Evolutionary conservation across 768 basidiomycete genomes (phyloP), one percentile per base, ranked within the genome.

Genomic region (Cystobasidium ongulense): DNA sequence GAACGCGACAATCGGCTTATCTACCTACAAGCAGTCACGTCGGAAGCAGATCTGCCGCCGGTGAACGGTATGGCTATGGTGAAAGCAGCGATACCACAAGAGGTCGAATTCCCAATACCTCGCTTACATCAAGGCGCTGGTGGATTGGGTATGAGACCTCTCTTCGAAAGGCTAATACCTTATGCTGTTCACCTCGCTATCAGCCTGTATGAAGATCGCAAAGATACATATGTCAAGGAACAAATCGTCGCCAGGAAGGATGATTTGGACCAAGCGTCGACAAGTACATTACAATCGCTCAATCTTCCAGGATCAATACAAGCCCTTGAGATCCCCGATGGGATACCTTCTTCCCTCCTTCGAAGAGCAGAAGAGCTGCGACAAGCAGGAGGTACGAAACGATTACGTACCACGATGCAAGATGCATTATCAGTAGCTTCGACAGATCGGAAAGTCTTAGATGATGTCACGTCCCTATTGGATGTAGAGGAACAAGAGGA

Each of bases 1-100:
- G 86, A 89, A 75, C 86, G 91, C 36, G 95, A 98, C 81, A 99
- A 99, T 80, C 90, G 95, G 81, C 83, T 96, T 7, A 96, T 99
- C 43, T 99, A 97, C 82, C 92, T 96, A 77, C 85, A 91, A 63
- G 88, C 91, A 71, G 84, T 95, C 0, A 92, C 94, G 0, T 83
- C 92, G 0, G 77, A 86, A 2, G 86, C 89, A 1, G 85, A 88
- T 18, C 85, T 96, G 7, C 82, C 87, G 0, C 79, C 85, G 0
- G 87, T 97, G 63, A 82, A 84, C 35, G 87, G 87, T 41, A 86
- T 87, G 1, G 81, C 85, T 11, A 86, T 97, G 79, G 89, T 88
- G 38, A 85, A 87, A 74, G 80, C 87, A 1, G 85, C 81, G 18
- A 78, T 87, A 1, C 87, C 88, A 0, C 80, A 76, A 0, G 80